phyloP scores from a whole-genome alignment of 2,329 filamentous ascomycete genomes.

The Exophiala sp. region DNA sequence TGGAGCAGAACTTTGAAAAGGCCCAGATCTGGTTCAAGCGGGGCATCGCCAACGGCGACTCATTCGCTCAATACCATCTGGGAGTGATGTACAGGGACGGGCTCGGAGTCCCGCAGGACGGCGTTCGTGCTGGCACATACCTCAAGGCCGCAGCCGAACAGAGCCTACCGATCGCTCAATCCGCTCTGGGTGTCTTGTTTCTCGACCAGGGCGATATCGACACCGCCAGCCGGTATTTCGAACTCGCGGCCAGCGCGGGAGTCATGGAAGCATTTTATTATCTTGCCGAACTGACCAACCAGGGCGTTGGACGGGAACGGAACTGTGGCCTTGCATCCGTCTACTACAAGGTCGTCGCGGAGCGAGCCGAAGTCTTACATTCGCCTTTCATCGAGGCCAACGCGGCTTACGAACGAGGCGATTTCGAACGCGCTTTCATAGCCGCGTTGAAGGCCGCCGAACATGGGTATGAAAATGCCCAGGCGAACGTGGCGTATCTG shows the following conservation, averaged over 20 bases:
- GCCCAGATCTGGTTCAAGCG: slow-evolving; percentile 79
- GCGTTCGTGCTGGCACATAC: slow-evolving; percentile 64
- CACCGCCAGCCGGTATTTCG: slow-evolving; percentile 78
- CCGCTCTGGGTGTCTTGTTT: slow-evolving; percentile 75
- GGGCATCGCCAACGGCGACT: slow-evolving; percentile 67
- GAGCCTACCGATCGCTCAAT: slow-evolving; percentile 72
- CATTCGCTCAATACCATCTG: slow-evolving; percentile 76
- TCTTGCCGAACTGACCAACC: slow-evolving; percentile 76
- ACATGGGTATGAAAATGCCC: slow-evolving; percentile 82
- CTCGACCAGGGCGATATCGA: slow-evolving; percentile 81
- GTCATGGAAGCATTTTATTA: slow-evolving; percentile 90
- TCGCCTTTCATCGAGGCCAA: slow-evolving; percentile 81
- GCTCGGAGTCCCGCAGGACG: slow-evolving; percentile 63
- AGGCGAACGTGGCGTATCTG: slow-evolving; percentile 83
- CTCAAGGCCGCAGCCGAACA: slow-evolving; percentile 77
- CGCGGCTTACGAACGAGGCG: slow-evolving; percentile 69
- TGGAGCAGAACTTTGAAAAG: slow-evolving; percentile 68
- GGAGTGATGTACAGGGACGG: slow-evolving; percentile 79
- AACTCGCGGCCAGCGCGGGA: slow-evolving; percentile 72
- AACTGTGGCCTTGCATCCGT: slow-evolving; percentile 69
- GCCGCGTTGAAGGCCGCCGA: slow-evolving; percentile 83
- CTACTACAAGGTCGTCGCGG: slow-evolving; percentile 76
- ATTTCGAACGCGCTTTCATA: slow-evolving; percentile 72
- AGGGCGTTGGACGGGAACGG: slow-evolving; percentile 72
- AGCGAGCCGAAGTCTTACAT: slow-evolving; percentile 64